Percentiles rank a stretch among this genome's conserved stretches.
phyloP scores from a whole-genome alignment of 306 rosid species.

The Ammopiptanthus mongolicus region DNA sequence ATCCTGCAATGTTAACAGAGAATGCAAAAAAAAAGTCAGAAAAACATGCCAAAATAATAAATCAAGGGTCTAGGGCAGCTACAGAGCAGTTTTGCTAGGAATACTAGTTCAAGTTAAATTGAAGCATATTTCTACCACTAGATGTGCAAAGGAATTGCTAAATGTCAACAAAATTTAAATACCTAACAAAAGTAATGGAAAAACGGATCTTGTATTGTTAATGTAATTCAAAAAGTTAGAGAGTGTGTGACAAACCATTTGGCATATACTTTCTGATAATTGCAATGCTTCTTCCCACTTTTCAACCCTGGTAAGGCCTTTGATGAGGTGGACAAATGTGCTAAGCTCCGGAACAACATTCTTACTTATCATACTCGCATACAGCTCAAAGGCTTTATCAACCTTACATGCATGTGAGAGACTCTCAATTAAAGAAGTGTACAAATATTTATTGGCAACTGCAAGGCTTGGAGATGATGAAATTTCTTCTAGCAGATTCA shows the following conservation, averaged over 20 bases:
- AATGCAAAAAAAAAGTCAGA: neutral
- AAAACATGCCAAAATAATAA: constrained; percentile 13
- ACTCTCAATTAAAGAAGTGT: constrained; percentile 57
- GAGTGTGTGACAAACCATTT: constrained; percentile 63
- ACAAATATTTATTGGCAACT: constrained; percentile 44
- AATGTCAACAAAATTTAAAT: neutral
- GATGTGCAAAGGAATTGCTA: neutral
- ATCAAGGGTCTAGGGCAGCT: constrained; percentile 7
- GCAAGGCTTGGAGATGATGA: constrained; percentile 46
- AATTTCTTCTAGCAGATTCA: constrained; percentile 64
- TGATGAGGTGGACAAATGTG: constrained; percentile 63
- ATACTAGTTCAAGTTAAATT: neutral
- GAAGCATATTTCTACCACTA: neutral
- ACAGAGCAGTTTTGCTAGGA: neutral
- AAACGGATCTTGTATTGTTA: neutral
- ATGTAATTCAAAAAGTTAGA: constrained; percentile 1
- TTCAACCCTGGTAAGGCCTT: constrained; percentile 55
- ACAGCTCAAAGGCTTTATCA: constrained; percentile 62
- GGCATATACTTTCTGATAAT: constrained; percentile 63
- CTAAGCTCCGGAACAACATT: constrained; percentile 63
- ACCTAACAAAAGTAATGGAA: neutral
- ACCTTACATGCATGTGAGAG: constrained; percentile 57
- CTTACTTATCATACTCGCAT: constrained; percentile 48
- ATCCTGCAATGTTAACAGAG: constrained; percentile 25
- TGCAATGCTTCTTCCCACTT: constrained; percentile 82